Evolutionary conservation across 148 eudicot species (phyloP), one percentile per base, ranked within the genome.

Genomic region (Suaeda aralocaspica): DNA sequence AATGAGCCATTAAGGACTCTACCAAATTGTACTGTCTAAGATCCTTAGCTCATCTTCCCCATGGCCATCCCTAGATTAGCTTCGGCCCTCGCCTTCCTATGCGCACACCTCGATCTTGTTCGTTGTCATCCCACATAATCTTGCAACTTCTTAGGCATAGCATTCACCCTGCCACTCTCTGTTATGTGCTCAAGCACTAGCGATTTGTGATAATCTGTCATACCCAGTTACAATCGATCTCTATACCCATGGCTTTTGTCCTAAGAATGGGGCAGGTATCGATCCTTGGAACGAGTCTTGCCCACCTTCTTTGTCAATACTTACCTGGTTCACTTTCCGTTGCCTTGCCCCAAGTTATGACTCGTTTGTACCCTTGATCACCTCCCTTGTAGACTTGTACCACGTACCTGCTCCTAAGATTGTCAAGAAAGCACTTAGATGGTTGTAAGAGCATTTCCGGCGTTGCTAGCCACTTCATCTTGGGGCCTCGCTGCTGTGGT

Each of bases 201-300:
- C 90, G 69, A 53, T 0, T 12, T 2, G 0, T 76, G 82, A n/a
- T 57, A 68, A 15, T 57, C 67, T 3, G 2, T 33, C 49, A 56
- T 22, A 88, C 96, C 96, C 96, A 90, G 46, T 90, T 90, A 50
- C 96, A 90, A 67, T 90, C 96, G 65, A 79, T 81, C 46, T 84
- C 90, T 51, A 90, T 77, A 64, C 33, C 96, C 96, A 90, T 13
- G 96, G 96, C 80, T 90, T 90, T 69, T 82, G 7, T 18, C 96
- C 96, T 18, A 88, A 64, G 77, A 78, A 90, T 74, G 88, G 96
- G 18, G 88, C 55, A 2, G 91, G 63, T 83, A 79, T 18, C 72
- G 48, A 29, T 83, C 83, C 22, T 77, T 33, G 78, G 78, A 21
- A 84, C 70, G 19, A 33, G 55, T 6, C 79, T 1, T 67, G 52